Conservation (phyloP, 768 basidiomycete genomes). For the Pleurotus eryngii region DNA sequence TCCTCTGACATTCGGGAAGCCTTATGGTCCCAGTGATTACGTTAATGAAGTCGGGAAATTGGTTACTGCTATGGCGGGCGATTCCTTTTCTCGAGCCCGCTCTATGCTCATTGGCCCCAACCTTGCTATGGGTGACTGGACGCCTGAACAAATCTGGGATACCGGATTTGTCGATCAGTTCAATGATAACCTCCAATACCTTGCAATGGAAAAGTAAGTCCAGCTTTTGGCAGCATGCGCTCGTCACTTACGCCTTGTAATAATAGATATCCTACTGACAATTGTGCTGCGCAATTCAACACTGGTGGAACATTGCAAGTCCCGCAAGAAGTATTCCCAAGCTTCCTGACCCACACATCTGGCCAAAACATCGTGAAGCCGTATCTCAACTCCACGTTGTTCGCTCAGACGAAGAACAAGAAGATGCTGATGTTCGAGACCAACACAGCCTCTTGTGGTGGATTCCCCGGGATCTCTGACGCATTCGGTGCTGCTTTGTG, state of each 20-base stretch:
- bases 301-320: constrained; percentile 31
- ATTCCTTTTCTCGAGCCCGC: constrained; percentile 30
- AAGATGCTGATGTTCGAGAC: constrained; percentile 71
- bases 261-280: constrained; percentile 53
- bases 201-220: constrained; percentile 59
- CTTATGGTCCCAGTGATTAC: constrained; percentile 46
- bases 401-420: constrained; percentile 40
- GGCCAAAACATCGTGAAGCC: constrained; percentile 44
- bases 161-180: constrained; percentile 50
- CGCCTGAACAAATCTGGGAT: constrained; percentile 48
- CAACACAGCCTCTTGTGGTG: constrained; percentile 68
- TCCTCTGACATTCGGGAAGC: constrained; percentile 8
- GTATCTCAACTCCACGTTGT: constrained; percentile 47
- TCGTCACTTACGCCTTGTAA: constrained; percentile 12
- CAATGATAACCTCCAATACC: constrained; percentile 32
- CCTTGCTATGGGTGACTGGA: constrained; percentile 49
- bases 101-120: constrained; percentile 58
- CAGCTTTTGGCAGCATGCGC: neutral
- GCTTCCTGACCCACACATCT: constrained; percentile 59
- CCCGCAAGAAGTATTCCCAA: constrained; percentile 46
- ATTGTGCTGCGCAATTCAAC: constrained; percentile 52
- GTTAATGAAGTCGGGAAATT: constrained; percentile 51
- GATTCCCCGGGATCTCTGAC: constrained; percentile 61
- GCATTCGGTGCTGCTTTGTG: constrained; percentile 64
- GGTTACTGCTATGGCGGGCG: constrained; percentile 38